Conservation (phyloP, 768 basidiomycete species). For the Tricholoma furcatifolium region DNA sequence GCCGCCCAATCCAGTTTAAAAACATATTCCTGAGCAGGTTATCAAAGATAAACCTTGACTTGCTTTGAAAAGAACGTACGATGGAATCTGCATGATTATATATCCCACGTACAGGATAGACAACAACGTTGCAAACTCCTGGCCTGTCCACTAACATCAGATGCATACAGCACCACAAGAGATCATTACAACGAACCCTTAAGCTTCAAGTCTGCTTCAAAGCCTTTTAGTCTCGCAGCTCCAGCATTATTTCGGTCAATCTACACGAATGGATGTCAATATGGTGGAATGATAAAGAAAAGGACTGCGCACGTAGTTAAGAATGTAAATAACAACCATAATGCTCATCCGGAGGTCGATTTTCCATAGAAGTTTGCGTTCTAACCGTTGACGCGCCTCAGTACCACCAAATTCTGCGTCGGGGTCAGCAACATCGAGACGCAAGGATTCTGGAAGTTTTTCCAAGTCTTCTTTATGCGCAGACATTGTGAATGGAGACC, state of each 20-base stretch:
- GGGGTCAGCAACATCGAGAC: slow-evolving; percentile 14
- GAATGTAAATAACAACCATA: slow-evolving; percentile 45
- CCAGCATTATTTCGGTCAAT: slow-evolving; percentile 75
- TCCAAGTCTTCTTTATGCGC: slow-evolving; percentile 17
- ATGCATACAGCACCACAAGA: not conserved
- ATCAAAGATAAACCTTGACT: not conserved
- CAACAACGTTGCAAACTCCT: slow-evolving; percentile 61
- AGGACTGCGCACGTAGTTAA: slow-evolving; percentile 33
- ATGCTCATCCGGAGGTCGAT: slow-evolving; percentile 52
- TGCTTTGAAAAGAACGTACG: slow-evolving; percentile 36
- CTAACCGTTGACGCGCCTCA: slow-evolving; percentile 25
- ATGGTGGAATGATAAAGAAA: not conserved
- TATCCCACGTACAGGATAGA: slow-evolving; percentile 69
- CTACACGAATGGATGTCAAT: slow-evolving; percentile 34
- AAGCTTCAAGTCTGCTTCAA: slow-evolving; percentile 59
- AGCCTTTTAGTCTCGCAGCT: slow-evolving; percentile 64
- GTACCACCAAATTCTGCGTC: slow-evolving; percentile 29
- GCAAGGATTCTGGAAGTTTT: slow-evolving; percentile 2
- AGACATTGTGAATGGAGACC: slow-evolving; percentile 12
- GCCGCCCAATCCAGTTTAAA: slow-evolving; percentile 58
- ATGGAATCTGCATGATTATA: slow-evolving; percentile 71
- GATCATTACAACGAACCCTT: slow-evolving; percentile 30
- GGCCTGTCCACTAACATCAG: slow-evolving; percentile 4
- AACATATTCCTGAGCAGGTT: slow-evolving; percentile 58
- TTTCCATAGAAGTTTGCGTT: slow-evolving; percentile 41